A percentile compares a stretch with the other conserved stretches of the same genome.
Evolutionary conservation across 2,329 filamentous ascomycete genomes (phyloP).

Genomic region (Aspergillus oerlinghausenensis): DNA sequence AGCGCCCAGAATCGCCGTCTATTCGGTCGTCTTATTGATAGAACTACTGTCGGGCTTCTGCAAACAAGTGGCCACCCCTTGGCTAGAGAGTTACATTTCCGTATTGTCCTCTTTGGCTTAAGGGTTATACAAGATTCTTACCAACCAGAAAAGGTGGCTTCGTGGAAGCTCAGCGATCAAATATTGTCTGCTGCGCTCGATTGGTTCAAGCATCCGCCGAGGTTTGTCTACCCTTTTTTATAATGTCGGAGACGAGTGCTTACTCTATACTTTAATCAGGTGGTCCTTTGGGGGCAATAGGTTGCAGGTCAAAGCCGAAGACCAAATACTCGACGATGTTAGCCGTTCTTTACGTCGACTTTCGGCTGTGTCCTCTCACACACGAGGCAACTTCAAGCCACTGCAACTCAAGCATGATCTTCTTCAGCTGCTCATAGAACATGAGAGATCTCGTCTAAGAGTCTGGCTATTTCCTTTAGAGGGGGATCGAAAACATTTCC

Average conservation of each 20-base stretch:
- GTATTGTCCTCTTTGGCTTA: conserved; percentile 77
- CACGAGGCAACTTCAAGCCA: conserved; percentile 55
- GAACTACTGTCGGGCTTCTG: conserved; percentile 71
- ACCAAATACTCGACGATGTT: conserved; percentile 74
- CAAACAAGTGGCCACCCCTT: conserved; percentile 73
- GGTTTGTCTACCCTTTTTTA: conserved; percentile 35
- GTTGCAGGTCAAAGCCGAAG: conserved; percentile 88
- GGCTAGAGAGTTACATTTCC: conserved; percentile 86
- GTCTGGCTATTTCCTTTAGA: conserved; percentile 88
- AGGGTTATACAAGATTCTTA: conserved; percentile 70
- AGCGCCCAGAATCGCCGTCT: conserved; percentile 75
- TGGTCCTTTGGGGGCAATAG: conserved; percentile 97
- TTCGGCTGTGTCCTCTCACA: conserved; percentile 51
- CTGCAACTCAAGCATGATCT: conserved; percentile 77
- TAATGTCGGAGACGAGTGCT: not conserved
- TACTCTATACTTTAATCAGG: conserved; percentile 29
- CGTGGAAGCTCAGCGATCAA: conserved; percentile 83
- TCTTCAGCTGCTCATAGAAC: conserved; percentile 73
- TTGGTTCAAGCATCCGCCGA: conserved; percentile 81
- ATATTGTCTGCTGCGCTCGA: conserved; percentile 78
- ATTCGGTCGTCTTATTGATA: conserved; percentile 74
- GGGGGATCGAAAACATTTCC: conserved; percentile 54
- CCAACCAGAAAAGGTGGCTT: conserved; percentile 57
- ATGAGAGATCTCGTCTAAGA: conserved; percentile 73
- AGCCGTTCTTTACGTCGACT: conserved; percentile 61